These are phyloP conservation scores for Kodamaea restingae DNA, from an alignment of 805 yeast species.

Conservation along the genomic window DNA sequence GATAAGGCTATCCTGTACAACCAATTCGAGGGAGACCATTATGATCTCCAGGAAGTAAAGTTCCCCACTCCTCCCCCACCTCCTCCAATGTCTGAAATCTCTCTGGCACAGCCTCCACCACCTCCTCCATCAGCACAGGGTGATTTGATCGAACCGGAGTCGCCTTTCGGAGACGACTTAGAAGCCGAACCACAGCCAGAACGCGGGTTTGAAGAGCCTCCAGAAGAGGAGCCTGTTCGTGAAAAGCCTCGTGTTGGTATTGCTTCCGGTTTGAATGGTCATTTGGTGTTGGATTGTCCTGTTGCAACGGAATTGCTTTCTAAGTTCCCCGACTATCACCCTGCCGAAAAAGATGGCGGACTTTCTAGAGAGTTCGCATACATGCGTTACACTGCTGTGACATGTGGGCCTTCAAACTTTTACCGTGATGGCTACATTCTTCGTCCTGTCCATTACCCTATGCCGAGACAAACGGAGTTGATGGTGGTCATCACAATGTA, in stretches of 20 bases:
- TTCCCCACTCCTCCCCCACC: constrained; percentile 21
- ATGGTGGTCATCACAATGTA: constrained; percentile 63
- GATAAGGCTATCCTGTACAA: constrained; percentile 37
- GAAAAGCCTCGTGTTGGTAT: constrained; percentile 32
- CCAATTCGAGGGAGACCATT: constrained; percentile 40
- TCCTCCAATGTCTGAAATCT: constrained; percentile 8
- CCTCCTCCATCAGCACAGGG: constrained; percentile 7
- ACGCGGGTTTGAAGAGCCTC: constrained; percentile 25
- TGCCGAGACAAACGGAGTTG: constrained; percentile 53
- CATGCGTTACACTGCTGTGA: constrained; percentile 61
- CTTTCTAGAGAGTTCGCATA: constrained; percentile 53
- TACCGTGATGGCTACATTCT: constrained; percentile 51
- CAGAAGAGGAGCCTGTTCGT: constrained; percentile 29
- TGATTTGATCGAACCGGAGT: neutral
- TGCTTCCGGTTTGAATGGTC: constrained; percentile 51
- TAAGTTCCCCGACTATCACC: constrained; percentile 38
- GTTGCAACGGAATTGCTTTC: constrained; percentile 64
- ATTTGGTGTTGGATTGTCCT: constrained; percentile 84
- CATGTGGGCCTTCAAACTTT: constrained; percentile 67
- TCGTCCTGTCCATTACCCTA: constrained; percentile 52
- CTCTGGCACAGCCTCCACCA: constrained; percentile 8
- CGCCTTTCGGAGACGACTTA: constrained; percentile 11
- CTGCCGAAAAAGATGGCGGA: constrained; percentile 35
- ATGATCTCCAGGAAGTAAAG: constrained; percentile 33
- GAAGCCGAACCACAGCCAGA: neutral